Percentiles rank a stretch among this genome's conserved stretches.
Evolutionary conservation across 2,329 filamentous ascomycete genomes (phyloP).

Genomic region (Colletotrichum salicis): DNA sequence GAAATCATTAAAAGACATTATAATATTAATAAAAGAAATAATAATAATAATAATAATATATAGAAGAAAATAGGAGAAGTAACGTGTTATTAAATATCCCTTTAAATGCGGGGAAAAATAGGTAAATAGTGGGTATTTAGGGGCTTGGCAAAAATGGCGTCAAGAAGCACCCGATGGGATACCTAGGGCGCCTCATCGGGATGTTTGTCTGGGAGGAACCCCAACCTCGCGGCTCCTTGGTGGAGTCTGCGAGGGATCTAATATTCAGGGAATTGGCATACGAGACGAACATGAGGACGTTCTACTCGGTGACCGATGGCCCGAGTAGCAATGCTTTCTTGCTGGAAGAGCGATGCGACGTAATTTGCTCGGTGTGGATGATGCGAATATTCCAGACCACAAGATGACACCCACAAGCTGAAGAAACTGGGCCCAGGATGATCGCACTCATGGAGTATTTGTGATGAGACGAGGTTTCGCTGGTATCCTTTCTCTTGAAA

Average conservation of each 20-base stretch:
- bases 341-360: neutral
- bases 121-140: no score
- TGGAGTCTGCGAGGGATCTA: neutral
- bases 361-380: neutral
- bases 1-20: no score
- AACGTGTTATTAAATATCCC: no score
- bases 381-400: neutral
- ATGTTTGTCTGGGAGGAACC: neutral
- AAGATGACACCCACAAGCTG: neutral
- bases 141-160: no score
- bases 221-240: neutral
- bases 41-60: no score
- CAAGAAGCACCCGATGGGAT: no score
- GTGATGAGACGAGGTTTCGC: neutral
- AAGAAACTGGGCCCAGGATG: neutral
- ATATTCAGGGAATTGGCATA: neutral
- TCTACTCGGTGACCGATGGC: neutral
- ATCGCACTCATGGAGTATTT: neutral
- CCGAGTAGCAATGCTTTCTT: neutral
- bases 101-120: no score
- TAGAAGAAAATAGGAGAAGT: no score
- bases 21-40: no score
- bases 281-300: neutral
- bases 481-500: neutral
- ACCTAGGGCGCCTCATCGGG: neutral